Base-by-base conservation (phyloP, 1,284 basidiomycete species). In the Trametes polyzona region DNA sequence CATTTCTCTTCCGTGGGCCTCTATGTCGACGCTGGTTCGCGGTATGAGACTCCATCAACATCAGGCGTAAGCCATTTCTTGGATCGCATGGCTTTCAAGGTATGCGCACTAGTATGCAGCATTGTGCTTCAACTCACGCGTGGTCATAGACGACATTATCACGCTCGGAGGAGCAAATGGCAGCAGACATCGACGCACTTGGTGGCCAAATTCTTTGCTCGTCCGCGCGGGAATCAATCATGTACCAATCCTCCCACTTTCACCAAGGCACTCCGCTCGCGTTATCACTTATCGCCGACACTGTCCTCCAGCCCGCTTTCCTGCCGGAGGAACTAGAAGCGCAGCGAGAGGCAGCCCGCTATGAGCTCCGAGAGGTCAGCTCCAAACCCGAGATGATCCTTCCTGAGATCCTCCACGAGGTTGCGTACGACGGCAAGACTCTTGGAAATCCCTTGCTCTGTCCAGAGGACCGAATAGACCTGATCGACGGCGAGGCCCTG, bases 211-310 rank as follows among this genome's bases (percentile, higher is more conserved):
- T 98, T 58, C 83, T 93, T 72, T 95, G 92, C 70, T 90, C 94
- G 8, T 94, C 94, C 12, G 92, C 94, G 5, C 83, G 96, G 43
- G 96, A 99, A 73, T 88, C 94, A 33, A 95, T 98, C 74, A 95
- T 98, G 93, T 99, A 98, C 74, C 96, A 98, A 75, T 96, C 96
- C 16, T 93, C 94, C 43, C 92, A 98, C 69, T 97, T 96, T 73
- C 88, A 94, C 64, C 81, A 89, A 63, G 88, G 88, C 40, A 92
- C 95, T 1, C 86, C 89, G 5, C 80, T 88, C 16, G 94, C 95
- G 7, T 73, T 99, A 54, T 90, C 90, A 30, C 82, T 99, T 61
- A 93, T 99, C 58, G 86, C 95, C 30, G 96, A 98, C 72, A 97
- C 96, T 7, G 89, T 95, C 52, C 81, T 90, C 53, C 86, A 95